Conservation (phyloP, 2,329 filamentous ascomycete species). For the Geoglossum cookeanum region DNA sequence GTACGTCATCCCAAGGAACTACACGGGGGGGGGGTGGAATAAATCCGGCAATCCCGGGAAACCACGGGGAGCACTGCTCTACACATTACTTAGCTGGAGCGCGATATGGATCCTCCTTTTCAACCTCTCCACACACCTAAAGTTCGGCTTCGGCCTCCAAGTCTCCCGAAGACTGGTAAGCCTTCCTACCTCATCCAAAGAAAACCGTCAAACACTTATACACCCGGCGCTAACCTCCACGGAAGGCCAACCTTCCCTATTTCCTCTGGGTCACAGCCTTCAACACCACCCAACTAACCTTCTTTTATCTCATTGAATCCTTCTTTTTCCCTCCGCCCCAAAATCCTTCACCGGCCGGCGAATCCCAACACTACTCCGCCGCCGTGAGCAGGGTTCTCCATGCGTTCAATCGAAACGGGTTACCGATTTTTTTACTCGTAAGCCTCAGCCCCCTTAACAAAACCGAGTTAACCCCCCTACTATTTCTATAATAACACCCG, state of each 20-base stretch:
- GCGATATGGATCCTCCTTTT: constrained; percentile 53
- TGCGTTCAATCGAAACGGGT: constrained; percentile 74
- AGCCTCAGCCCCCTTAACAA: neutral
- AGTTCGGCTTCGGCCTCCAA: constrained; percentile 49
- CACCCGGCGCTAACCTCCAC: neutral
- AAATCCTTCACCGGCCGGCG: neutral
- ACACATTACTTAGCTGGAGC: constrained; percentile 45
- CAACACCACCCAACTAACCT: constrained; percentile 64
- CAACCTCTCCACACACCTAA: constrained; percentile 44
- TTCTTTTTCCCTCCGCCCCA: constrained; percentile 37
- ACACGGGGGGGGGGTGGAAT: constrained; percentile 17
- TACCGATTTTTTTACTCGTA: constrained; percentile 57
- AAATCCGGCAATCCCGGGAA: neutral
- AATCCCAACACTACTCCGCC: constrained; percentile 31
- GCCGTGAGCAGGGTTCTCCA: constrained; percentile 55
- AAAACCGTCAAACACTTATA: neutral
- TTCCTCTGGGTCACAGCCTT: constrained; percentile 84
- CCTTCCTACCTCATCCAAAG: neutral
- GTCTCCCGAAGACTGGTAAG: constrained; percentile 50
- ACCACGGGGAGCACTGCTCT: constrained; percentile 34
- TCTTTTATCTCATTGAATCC: constrained; percentile 61
- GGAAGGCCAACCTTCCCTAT: constrained; percentile 78
- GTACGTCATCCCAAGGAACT: constrained; percentile 43
- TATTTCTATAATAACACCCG: neutral
- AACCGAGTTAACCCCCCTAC: neutral